Base-by-base conservation (phyloP, 345 rosid species). In the Gossypium anomalum region DNA sequence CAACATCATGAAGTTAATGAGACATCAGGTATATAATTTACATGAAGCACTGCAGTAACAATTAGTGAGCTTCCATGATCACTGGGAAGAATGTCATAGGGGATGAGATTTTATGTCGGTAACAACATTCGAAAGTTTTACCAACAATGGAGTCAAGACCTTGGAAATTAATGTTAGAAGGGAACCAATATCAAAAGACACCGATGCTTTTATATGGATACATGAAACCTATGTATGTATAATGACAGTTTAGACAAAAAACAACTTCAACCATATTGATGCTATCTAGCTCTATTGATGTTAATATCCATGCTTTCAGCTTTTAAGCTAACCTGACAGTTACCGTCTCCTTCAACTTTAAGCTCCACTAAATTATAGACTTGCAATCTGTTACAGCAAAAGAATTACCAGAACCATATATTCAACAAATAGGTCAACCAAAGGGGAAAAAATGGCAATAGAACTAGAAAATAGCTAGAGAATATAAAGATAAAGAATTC, bases 261-360 rank as follows among this genome's bases (percentile, higher is more conserved):
- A 59, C 16, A 72, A 38, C 19, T 58, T 41, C 41, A 58, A 71
- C 8, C 22, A 67, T 67, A 11, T 16, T 8, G 19, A 67, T 67
- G 57, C 57, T 22, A 13, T 23, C 23, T 41, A 64, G 51, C 27
- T 63, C 22, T 38, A 3, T 8, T 8, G 13, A 8, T 34, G 67
- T 63, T 34, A 41, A 38, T 41, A 44, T 7, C 53, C 70, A 66
- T 44, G 51, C 47, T 65, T 43, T 47, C n/a, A 43, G 17, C 25
- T 44, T 47, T 23, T 62, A 73, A 62, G 9, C 85, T 73, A 82
- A 90, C 92, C 92, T 90, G 95, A 74, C 91, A 90, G 70, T 90
- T 90, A 55, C 93, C 93, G 77, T 90, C 90, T 84, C 91, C 93
- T 85, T 86, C 81, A 75, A 90, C 81, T 77, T 77, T 89, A 78